Base-by-base conservation (phyloP, 345 rosid species). In the Microcos paniculata region DNA sequence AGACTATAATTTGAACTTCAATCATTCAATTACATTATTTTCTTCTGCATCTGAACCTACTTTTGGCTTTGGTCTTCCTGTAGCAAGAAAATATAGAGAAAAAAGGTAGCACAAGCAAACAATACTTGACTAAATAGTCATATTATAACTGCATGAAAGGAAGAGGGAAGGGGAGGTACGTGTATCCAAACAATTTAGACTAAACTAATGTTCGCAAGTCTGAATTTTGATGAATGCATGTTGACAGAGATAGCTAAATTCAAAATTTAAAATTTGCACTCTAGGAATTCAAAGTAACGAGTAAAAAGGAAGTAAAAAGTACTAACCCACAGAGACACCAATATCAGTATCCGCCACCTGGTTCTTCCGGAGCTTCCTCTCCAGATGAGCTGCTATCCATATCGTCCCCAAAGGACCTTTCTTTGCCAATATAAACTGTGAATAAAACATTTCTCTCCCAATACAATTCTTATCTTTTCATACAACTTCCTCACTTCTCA, bases 331-430 rank as follows among this genome's bases (percentile, higher is more conserved):
- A 58, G 99, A 96, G 84, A 90, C 89, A 26, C 99, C 98, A 31
- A 96, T 96, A 77, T 96, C 98, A n/a, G 99, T 94, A 80, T 96
- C 99, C 18, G 99, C 97, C 19, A 96, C 99, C 87, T 96, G 99
- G 78, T 94, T 96, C 90, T 96, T 96, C 4, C 99, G 96, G 59
- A 96, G 98, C 90, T 96, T 96, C 85, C 99, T 88, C 88, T 96
- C 99, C 86, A 96, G 84, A 84, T 96, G 99, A 56, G 99, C 99
- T 1, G 99, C 99, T 33, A 96, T 96, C 99, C 99, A 96, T 82
- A 96, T 96, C 4, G 99, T 96, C 76, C 99, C 98, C 66, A 96
- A 88, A 64, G 99, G 99, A 74, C 99, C 99, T 87, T 96, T 96
- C 94, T 96, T 96, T 63, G 99, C 99, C 90, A 96, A 85, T 81